A percentile compares a stretch with the other conserved stretches of the same genome.
Conservation (phyloP, 805 yeast genomes). For the Scheffersomyces ergatensis region DNA sequence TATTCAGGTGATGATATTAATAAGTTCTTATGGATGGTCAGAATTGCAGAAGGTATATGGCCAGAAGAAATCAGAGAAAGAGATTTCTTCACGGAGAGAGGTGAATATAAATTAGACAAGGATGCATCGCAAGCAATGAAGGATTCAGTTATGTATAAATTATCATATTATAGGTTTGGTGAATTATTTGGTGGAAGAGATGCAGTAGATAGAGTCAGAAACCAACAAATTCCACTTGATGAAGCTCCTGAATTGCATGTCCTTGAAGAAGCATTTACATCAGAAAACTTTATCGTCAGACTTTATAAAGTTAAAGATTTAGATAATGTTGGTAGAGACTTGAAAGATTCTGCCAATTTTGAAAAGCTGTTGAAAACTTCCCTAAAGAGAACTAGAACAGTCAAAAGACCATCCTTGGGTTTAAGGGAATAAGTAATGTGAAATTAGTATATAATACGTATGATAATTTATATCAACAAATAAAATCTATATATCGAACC, state of each 20-base stretch:
- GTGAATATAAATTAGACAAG: conserved; percentile 86
- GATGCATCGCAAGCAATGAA: conserved; percentile 83
- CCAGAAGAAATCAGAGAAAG: conserved; percentile 95
- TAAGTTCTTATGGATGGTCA: conserved; percentile 97
- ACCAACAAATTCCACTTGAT: conserved; percentile 62
- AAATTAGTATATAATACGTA: too few species aligned
- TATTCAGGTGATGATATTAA: conserved; percentile 95
- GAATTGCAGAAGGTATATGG: conserved; percentile 99
- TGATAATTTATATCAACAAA: too few species aligned
- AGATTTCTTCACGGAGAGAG: conserved; percentile 75
- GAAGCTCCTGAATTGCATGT: conserved; percentile 59
- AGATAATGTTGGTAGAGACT: conserved; percentile 83
- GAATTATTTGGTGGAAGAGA: conserved; percentile 63
- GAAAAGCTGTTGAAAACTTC: conserved; percentile 32
- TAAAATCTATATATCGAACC: too few species aligned
- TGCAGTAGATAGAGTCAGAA: conserved; percentile 83
- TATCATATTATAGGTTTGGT: conserved; percentile 84
- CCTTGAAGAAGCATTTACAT: conserved; percentile 90
- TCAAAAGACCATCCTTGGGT: conserved; percentile 56
- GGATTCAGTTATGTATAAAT: conserved; percentile 88
- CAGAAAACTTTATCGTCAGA: conserved; percentile 96
- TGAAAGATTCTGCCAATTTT: conserved; percentile 54
- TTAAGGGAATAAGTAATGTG: conserved; percentile 42
- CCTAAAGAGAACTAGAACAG: conserved; percentile 37
- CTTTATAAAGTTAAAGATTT: conserved; percentile 86